Evolutionary conservation across 352 stramenopile genomes (phyloP).

Genomic region (Blastocystis sp.): DNA sequence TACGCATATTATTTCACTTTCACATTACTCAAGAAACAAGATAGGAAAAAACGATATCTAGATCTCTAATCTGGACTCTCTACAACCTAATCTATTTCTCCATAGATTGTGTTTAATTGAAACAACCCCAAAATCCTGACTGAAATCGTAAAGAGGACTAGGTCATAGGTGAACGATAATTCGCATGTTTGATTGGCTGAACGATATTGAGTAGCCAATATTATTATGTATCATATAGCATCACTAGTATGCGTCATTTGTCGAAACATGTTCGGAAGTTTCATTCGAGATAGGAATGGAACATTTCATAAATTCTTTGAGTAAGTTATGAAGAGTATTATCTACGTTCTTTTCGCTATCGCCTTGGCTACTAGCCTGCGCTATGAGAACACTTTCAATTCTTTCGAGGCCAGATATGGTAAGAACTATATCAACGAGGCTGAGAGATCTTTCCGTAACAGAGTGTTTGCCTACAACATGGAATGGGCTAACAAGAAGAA

Average conservation of each 20-base stretch:
- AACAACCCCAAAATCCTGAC: not conserved
- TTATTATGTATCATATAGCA: not conserved
- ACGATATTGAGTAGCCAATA: not conserved
- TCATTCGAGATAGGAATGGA: not conserved
- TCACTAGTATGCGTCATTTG: not conserved
- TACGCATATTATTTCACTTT: not conserved
- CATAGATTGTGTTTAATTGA: not conserved
- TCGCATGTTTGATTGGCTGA: not conserved
- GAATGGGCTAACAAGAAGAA: slow-evolving; percentile 79
- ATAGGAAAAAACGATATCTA: too few relatives aligned
- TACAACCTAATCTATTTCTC: not conserved
- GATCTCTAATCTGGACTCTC: too few relatives aligned
- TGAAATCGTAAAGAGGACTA: not conserved
- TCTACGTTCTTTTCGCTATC: slow-evolving; percentile 36
- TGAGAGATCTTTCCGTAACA: slow-evolving; percentile 66
- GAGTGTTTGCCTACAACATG: slow-evolving; percentile 79
- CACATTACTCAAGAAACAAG: not conserved
- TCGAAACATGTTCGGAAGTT: not conserved
- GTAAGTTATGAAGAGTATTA: slow-evolving; percentile 58
- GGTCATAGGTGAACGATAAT: not conserved
- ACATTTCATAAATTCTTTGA: not conserved
- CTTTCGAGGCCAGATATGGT: slow-evolving; percentile 55
- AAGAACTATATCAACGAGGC: slow-evolving; percentile 62
- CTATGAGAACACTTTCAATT: slow-evolving; percentile 31
- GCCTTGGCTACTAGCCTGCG: not conserved